These are phyloP conservation scores for Sphaerulina vaccinii DNA, from an alignment of 2,329 filamentous ascomycete genomes.

Conservation along the genomic window DNA sequence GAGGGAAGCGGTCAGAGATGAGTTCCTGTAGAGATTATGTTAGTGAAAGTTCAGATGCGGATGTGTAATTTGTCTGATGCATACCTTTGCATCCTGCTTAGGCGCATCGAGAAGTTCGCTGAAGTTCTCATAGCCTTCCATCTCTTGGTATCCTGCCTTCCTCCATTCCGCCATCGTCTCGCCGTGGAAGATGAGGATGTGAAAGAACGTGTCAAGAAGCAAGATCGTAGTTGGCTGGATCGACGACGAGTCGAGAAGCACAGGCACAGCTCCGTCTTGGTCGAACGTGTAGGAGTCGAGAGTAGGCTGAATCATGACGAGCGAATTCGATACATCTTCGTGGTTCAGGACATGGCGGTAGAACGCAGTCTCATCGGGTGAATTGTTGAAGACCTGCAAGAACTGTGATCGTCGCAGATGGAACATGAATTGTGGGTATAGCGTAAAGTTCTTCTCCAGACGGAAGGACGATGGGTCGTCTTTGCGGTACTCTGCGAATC, in stretches of 20 bases:
- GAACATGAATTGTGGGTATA: slow-evolving; percentile 99
- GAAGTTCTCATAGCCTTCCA: slow-evolving; percentile 98
- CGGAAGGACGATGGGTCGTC: slow-evolving; percentile 97
- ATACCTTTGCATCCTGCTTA: slow-evolving; percentile 91
- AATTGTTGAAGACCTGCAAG: slow-evolving; percentile 99
- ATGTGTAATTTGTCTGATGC: slow-evolving; percentile 38
- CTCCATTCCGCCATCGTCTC: slow-evolving; percentile 98
- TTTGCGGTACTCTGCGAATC: slow-evolving; percentile 97
- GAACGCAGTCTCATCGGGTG: slow-evolving; percentile 98
- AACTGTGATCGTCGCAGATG: slow-evolving; percentile 96
- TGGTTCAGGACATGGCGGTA: slow-evolving; percentile 96
- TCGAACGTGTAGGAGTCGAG: slow-evolving; percentile 97
- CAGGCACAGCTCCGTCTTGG: slow-evolving; percentile 86
- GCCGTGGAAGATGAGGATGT: slow-evolving; percentile 98
- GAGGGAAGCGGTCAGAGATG: slow-evolving; percentile 95
- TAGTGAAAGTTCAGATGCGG: slow-evolving; percentile 1
- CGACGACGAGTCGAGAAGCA: slow-evolving; percentile 92
- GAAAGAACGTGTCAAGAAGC: slow-evolving; percentile 97
- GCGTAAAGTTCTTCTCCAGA: slow-evolving; percentile 96
- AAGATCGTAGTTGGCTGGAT: slow-evolving; percentile 94
- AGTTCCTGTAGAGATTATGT: slow-evolving; percentile 66
- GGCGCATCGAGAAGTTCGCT: slow-evolving; percentile 81
- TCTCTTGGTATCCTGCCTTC: slow-evolving; percentile 95
- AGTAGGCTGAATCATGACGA: slow-evolving; percentile 98
- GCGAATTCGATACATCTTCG: slow-evolving; percentile 92